Conservation (phyloP, 768 basidiomycete genomes). For the Strobilomyces dryophilus region DNA sequence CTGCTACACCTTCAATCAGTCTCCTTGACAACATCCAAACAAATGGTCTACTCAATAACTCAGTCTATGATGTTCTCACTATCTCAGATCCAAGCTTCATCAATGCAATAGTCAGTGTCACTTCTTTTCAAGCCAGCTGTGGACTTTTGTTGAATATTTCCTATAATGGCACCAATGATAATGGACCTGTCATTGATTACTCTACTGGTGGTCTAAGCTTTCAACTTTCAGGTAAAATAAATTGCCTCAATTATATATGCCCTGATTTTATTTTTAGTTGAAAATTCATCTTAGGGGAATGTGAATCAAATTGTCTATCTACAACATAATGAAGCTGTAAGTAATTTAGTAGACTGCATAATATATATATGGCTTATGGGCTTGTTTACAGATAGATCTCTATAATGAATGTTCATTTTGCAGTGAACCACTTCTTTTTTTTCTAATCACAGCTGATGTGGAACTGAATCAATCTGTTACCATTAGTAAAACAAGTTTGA, state of each 20-base stretch:
- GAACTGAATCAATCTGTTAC: not conserved
- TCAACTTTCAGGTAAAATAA: no score
- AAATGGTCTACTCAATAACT: not conserved
- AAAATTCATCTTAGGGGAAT: no score
- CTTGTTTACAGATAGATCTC: not conserved
- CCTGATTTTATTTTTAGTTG: no score
- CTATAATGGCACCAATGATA: not conserved
- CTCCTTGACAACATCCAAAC: not conserved
- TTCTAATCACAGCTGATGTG: slow-evolving; percentile 3
- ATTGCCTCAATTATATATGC: no score
- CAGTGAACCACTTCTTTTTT: not conserved
- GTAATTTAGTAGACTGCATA: no score
- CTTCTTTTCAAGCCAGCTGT: not conserved
- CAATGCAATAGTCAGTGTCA: not conserved
- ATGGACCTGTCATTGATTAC: not conserved
- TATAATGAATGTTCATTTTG: not conserved
- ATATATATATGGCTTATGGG: not conserved
- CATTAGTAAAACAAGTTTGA: not conserved
- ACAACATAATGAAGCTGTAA: no score
- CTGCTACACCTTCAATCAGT: not conserved
- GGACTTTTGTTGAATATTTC: not conserved
- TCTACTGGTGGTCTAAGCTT: not conserved
- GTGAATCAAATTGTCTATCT: no score
- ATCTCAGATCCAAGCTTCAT: not conserved
- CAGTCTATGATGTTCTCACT: not conserved